Base-by-base conservation (phyloP, 768 basidiomycete species). In the Suillus paluster region DNA sequence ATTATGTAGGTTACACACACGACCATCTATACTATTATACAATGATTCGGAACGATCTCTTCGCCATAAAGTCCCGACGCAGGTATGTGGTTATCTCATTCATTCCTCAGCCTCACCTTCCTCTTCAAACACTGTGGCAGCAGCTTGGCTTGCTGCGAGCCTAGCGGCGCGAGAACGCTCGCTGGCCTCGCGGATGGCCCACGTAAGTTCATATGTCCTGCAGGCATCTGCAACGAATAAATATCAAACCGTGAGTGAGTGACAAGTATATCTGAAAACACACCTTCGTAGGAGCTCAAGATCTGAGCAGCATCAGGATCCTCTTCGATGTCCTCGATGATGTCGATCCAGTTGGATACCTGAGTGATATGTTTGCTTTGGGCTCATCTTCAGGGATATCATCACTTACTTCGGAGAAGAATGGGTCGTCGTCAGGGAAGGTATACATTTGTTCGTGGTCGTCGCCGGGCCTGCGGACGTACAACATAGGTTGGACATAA, bases 401-500 rank as follows among this genome's bases (percentile, higher is more conserved):
- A 41, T 27, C 54, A 61, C 72, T 21, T 60, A 86, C 83, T 77
- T 97, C 95, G 25, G 94, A 95, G 84, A 96, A 96, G 85, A 94
- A 95, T 5, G 94, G 92, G 70, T 95, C 94, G 69, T 95, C 94
- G 56, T 92, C 87, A 19, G 84, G 84, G 80, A 94, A 95, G 46
- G 80, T 80, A 68, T 86, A 78, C 34, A 79, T 81, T 68, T 91
- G 87, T 67, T 93, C 91, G 58, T 82, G 77, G 70, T 94, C 92
- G 70, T 88, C 89, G 58, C 91, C 94, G 5, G 93, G 92, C 70
- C 81, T 86, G 69, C 97, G 92, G 66, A 98, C 82, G 72, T 90
- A 89, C 38, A 99, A 86, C 7, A 91, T 83, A 7, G 97, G 97
- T 68, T 90, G 86, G 60, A 96, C 93, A 78, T 99, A 99, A 19